These are phyloP conservation scores for Fusarium dlaminii DNA, from an alignment of 2,329 filamentous ascomycete genomes.

Conservation along the genomic window DNA sequence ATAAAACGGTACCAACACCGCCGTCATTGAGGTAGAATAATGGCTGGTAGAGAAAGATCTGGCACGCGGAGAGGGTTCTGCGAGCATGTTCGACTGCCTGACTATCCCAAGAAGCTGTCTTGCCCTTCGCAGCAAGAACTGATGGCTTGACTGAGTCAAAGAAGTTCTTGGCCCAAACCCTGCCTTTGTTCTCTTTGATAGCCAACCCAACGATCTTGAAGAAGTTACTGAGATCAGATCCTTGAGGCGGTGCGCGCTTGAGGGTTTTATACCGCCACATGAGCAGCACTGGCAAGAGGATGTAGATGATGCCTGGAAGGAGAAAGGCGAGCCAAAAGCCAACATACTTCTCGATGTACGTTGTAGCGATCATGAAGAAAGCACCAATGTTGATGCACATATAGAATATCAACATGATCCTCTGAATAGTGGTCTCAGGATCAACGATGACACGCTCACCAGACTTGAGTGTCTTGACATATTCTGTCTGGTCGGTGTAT, in stretches of 20 bases:
- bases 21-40: neutral
- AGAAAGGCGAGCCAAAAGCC: constrained; percentile 62
- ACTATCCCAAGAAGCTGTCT: neutral
- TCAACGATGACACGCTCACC: constrained; percentile 76
- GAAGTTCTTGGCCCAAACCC: neutral
- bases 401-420: constrained; percentile 74
- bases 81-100: neutral
- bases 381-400: constrained; percentile 64
- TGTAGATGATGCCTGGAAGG: constrained; percentile 51
- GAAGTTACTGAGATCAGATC: neutral
- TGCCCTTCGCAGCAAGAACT: neutral
- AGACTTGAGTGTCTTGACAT: constrained; percentile 49
- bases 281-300: constrained; percentile 59
- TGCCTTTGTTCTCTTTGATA: neutral
- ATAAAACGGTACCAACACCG: neutral
- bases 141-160: neutral
- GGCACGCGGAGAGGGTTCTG: neutral
- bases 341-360: constrained; percentile 62
- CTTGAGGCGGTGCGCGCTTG: neutral
- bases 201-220: neutral
- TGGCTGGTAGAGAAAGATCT: neutral
- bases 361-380: constrained; percentile 61
- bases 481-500: constrained; percentile 61
- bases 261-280: neutral
- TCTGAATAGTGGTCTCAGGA: constrained; percentile 69